A percentile compares a stretch with the other conserved stretches of the same genome.
These are phyloP conservation scores for Syncephalastrum racemosum DNA, from an alignment of 371 early-diverging fungal species.

Conservation along the genomic window DNA sequence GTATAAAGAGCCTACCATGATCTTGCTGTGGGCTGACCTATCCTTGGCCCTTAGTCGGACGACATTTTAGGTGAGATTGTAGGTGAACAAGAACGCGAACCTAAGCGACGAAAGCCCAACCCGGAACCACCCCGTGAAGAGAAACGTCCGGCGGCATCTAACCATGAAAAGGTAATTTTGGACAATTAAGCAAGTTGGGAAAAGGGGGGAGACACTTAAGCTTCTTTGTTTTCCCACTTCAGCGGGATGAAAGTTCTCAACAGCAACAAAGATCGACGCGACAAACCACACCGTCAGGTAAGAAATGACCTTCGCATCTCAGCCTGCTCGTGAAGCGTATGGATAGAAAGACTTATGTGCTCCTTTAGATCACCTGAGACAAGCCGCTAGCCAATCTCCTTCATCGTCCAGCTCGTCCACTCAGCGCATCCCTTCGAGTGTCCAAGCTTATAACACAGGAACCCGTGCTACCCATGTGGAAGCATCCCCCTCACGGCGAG, in stretches of 20 bases:
- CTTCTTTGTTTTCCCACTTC: no score
- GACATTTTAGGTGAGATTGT: slow-evolving; percentile 48
- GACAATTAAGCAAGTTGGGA: slow-evolving; percentile 34
- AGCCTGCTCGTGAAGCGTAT: no score
- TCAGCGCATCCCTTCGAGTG: slow-evolving; percentile 24
- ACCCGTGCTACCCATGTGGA: slow-evolving; percentile 8
- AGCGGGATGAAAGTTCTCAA: neutral
- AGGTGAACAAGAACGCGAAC: slow-evolving; percentile 26
- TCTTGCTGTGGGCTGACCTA: neutral
- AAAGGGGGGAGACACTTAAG: neutral
- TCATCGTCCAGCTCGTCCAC: no score
- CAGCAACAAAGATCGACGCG: neutral
- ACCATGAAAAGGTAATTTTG: slow-evolving; percentile 38
- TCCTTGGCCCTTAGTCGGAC: slow-evolving; percentile 17
- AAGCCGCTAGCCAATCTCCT: neutral
- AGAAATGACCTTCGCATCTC: neutral
- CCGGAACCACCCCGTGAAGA: slow-evolving; percentile 3
- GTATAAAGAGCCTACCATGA: slow-evolving; percentile 21
- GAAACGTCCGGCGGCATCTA: slow-evolving; percentile 1
- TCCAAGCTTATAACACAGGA: slow-evolving; percentile 16
- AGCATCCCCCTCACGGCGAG: slow-evolving; percentile 22
- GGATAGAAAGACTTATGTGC: neutral
- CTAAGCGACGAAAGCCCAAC: slow-evolving; percentile 29
- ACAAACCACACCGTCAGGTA: slow-evolving; percentile 6
- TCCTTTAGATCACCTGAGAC: neutral